A percentile compares a stretch with the other conserved stretches of the same genome.
phyloP scores from a whole-genome alignment of 2,329 filamentous ascomycete species.

The Emmonsiellopsis sp. region DNA sequence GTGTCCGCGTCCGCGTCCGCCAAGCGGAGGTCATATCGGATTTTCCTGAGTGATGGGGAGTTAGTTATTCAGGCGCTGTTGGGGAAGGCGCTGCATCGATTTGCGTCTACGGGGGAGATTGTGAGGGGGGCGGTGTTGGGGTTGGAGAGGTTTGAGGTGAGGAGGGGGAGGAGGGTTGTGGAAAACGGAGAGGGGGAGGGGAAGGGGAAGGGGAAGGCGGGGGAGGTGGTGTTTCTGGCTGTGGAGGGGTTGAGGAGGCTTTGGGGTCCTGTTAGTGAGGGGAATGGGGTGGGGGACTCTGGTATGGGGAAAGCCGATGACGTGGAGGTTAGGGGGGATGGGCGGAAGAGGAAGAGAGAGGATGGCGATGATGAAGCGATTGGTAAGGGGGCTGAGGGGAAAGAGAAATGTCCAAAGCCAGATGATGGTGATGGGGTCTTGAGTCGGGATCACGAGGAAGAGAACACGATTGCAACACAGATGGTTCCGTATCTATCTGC shows the following conservation, averaged over 20 bases:
- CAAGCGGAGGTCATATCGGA: constrained; percentile 8
- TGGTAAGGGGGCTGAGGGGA: background rate
- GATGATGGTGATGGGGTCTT: background rate
- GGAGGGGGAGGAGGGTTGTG: constrained; percentile 14
- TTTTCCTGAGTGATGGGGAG: constrained; percentile 20
- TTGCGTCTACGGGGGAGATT: constrained; percentile 10
- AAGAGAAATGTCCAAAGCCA: background rate
- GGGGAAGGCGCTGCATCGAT: constrained; percentile 10
- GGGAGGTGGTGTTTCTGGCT: constrained; percentile 17
- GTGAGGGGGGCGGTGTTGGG: constrained; percentile 14
- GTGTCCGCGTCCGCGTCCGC: background rate
- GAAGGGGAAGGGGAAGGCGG: background rate
- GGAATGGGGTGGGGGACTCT: background rate
- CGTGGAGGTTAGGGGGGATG: background rate
- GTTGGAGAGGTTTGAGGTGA: constrained; percentile 16
- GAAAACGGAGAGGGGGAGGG: background rate
- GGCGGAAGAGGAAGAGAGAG: background rate
- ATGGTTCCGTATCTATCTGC: background rate
- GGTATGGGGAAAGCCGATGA: background rate
- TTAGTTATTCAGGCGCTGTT: constrained; percentile 21
- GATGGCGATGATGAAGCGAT: background rate
- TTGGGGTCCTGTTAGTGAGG: background rate
- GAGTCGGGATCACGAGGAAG: background rate
- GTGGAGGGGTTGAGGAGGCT: constrained; percentile 15
- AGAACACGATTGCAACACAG: background rate